Base-by-base conservation (phyloP, 2,329 filamentous ascomycete species). In the Aureobasidium sp. region DNA sequence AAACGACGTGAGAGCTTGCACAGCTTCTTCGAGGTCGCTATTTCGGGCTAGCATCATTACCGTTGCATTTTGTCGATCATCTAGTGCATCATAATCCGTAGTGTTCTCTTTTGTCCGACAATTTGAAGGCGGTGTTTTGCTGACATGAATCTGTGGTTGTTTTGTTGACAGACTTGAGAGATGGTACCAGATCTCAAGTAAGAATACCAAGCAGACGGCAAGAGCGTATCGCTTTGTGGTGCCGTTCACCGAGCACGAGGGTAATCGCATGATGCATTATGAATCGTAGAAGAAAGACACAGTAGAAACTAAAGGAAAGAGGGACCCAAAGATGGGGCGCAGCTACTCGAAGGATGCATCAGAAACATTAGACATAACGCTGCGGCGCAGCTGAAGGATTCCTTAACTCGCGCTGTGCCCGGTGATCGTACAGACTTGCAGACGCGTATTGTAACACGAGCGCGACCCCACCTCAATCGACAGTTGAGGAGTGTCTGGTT, bases 41-140 rank as follows among this genome's bases (percentile, higher is more conserved):
- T 80, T 80, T 39, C 77, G 77, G 58, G 76, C 76, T 60, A 80
- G 69, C 76, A 79, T 79, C 44, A 80, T 47, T n/a, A 57, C 36
- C 3, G 53, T 45, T 27, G 53, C 53, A 30, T 57, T 57, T 9
- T 45, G 49, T 39, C 49, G 34, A 39, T 11, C 13, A 7, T 5
- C 6, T 39, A 21, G 2, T n/a, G 49, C 13, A 29, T 37, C 21
- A 13, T 39, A 5, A 7, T 51, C 32, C 11, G 11, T 21, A 5
- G 34, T 29, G 3, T 39, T 21, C 6, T n/a, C 49, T 6, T 27
- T 6, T 39, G 34, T 11, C 9, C 16, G 34, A 13, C 49, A 51
- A 5, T 16, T 25, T 11, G 34, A n/a, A 9, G 5, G 6, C 8
- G 34, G 49, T 39, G 49, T 34, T 29, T 39, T 51, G 21, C n/a